Evolutionary conservation across 2,329 filamentous ascomycete species (phyloP).

Genomic region (Exserohilum rostratum): DNA sequence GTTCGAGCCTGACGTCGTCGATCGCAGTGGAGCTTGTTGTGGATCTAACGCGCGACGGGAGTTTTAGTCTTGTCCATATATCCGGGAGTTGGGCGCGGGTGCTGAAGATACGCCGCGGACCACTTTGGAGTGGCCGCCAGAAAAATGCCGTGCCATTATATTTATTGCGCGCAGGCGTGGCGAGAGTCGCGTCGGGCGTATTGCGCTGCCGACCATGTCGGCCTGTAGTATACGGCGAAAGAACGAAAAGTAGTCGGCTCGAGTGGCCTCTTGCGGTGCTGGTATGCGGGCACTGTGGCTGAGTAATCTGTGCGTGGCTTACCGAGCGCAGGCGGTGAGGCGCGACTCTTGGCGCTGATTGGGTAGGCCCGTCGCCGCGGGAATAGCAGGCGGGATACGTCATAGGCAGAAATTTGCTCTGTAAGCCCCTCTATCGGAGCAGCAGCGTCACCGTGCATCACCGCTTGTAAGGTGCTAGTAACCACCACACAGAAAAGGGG

Average conservation of each 20-base stretch:
- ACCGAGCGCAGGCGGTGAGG: conserved; percentile 3
- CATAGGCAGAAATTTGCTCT: conserved; percentile 8
- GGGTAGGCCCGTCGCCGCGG: not conserved
- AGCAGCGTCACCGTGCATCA: conserved; percentile 7
- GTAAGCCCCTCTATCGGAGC: conserved; percentile 4
- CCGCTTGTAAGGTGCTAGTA: not conserved
- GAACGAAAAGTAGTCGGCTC: too few relatives aligned
- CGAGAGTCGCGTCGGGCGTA: not conserved
- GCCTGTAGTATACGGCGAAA: too few relatives aligned
- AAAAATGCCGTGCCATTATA: not conserved
- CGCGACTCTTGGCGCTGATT: not conserved
- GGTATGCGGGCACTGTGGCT: not conserved
- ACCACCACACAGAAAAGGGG: not conserved
- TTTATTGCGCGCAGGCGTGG: not conserved
- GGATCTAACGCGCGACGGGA: conserved; percentile 8
- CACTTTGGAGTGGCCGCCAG: not conserved
- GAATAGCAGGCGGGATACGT: conserved; percentile 1
- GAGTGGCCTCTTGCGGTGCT: not conserved
- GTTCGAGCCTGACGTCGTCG: conserved; percentile 13
- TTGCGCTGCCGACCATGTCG: not conserved
- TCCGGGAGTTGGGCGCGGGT: conserved; percentile 4
- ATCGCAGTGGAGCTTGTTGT: conserved; percentile 10
- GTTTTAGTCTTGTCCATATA: conserved; percentile 7
- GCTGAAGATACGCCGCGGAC: not conserved
- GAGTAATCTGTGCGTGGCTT: conserved; percentile 15